Conservation (phyloP, 352 stramenopile species). For the Phytopythium chamaehyphon region DNA sequence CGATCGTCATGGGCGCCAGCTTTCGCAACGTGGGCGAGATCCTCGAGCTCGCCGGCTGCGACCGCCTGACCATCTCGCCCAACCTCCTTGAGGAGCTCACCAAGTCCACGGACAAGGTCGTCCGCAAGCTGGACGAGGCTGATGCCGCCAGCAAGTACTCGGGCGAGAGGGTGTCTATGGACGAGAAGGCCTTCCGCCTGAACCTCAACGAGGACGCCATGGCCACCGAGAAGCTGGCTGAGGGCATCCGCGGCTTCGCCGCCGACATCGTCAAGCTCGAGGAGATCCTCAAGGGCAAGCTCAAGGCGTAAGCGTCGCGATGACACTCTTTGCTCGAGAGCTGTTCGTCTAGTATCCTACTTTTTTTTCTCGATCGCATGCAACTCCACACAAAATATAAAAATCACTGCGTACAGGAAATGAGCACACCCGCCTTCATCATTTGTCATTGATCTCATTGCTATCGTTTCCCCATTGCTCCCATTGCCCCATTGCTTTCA, state of each 20-base stretch:
- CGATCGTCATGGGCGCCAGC: constrained; percentile 94
- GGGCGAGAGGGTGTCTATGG: constrained; percentile 76
- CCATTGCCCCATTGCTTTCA: no score
- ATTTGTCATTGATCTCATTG: no score
- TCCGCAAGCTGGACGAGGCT: constrained; percentile 85
- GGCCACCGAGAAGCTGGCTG: constrained; percentile 96
- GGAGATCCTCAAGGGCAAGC: constrained; percentile 95
- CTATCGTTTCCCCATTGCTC: no score
- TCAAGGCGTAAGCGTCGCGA: constrained; percentile 65
- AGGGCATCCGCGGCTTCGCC: constrained; percentile 97
- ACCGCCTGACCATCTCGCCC: constrained; percentile 97
- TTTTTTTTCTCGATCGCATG: no score
- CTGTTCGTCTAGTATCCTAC: no score
- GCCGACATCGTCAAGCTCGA: constrained; percentile 98
- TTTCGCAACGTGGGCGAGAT: constrained; percentile 98
- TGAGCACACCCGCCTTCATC: no score
- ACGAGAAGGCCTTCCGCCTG: constrained; percentile 96
- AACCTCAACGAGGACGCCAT: constrained; percentile 98
- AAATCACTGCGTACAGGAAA: no score
- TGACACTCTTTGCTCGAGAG: neutral
- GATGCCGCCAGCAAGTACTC: constrained; percentile 61
- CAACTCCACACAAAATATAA: no score
- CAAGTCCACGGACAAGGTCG: constrained; percentile 62
- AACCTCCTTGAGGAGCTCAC: constrained; percentile 92
- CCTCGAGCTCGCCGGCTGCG: constrained; percentile 94